Evolutionary conservation across 331 rosid species (phyloP), one percentile per base, ranked within the genome.

Genomic region (Saraca asoca): DNA sequence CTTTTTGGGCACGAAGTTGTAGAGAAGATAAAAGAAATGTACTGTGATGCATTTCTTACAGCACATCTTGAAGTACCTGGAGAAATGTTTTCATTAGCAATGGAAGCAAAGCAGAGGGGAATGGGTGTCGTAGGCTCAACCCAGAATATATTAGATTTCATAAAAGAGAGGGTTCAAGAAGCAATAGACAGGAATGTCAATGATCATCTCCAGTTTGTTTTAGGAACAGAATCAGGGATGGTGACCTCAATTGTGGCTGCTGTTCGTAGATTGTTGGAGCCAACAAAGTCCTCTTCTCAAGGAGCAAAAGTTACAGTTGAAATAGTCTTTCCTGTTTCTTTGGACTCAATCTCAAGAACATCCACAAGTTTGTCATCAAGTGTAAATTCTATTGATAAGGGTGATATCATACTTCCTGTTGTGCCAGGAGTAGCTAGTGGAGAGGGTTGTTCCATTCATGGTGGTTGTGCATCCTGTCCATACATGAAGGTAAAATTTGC

Each of bases 31-130:
- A 88, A 88, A 58, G 96, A 88, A 80, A 85, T 88, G 95, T 94
- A 94, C 12, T 83, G 92, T 71, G 98, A 94, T 72, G 95, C 98
- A 34, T 90, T 88, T 66, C 95, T 94, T 63, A 94, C 98, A 19
- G 97, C 98, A 19, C 98, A 94, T 81, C 88, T 94, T 14, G 98
- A 94, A 82, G 98, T 94, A 62, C 98, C 97, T 5, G 98, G 98
- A 75, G 98, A 94, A 84, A 94, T 90, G 98, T 90, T 94, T 79
- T 80, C 96, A 49, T 71, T 88, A 87, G 96, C 97, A 24, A 90
- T 94, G 98, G 97, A 94, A 80, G 98, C 98, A 37, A 90, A 88
- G 75, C 86, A 86, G 77, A 94, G 98, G 85, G 96, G 97, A 79
- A 94, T 94, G 98, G 97, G 98, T 0, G 76, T 88, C 15, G 95